Base-by-base conservation (phyloP, 495 filamentous ascomycete genomes). In the Xylaria longipes region DNA sequence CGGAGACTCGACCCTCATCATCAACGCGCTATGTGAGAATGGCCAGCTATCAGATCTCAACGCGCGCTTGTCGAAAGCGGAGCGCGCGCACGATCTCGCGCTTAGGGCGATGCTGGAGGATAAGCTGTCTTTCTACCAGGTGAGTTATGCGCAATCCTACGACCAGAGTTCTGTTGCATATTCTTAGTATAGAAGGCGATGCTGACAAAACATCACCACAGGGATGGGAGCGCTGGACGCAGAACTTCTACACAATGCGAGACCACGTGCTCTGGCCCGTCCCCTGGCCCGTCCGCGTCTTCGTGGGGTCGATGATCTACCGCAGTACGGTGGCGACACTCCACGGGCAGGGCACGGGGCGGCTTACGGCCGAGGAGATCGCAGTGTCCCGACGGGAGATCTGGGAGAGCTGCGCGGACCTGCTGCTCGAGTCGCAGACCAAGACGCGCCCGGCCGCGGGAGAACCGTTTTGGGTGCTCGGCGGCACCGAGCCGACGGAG, bases 221-320 rank as follows among this genome's bases (percentile, higher is more conserved):
- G 84, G 73, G 67, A 2, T 78, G 77, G 52, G 87, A 89, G 76
- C 81, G 82, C 72, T 91, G 88, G 89, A 71, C 82, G 5, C 75
- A 87, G 56, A 91, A 92, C 75, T 91, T 88, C 82, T 87, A 90
- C 77, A 76, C 80, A 9, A 89, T 89, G 88, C 86, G 89, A 37
- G 82, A 84, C 45, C 76, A 86, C 39, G 78, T 85, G 1, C 80
- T 91, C 20, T 78, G 66, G 27, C 37, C 81, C 0, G 29, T 90
- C 2, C 84, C 88, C 0, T 90, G 85, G 73, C 85, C 83, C 0
- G 22, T 89, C 6, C 85, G 82, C n/a, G 58, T 88, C 0, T 1
- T 90, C 8, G 77, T 91, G n/a, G 90, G 89, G 1, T 72, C 79
- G 3, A 46, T 90, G 0, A 71, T 79, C n/a, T 87, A 88, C 73